A percentile compares a stretch with the other conserved stretches of the same genome.
phyloP scores from a whole-genome alignment of 441 rosid genomes.

The Arabidopsis hybrid region DNA sequence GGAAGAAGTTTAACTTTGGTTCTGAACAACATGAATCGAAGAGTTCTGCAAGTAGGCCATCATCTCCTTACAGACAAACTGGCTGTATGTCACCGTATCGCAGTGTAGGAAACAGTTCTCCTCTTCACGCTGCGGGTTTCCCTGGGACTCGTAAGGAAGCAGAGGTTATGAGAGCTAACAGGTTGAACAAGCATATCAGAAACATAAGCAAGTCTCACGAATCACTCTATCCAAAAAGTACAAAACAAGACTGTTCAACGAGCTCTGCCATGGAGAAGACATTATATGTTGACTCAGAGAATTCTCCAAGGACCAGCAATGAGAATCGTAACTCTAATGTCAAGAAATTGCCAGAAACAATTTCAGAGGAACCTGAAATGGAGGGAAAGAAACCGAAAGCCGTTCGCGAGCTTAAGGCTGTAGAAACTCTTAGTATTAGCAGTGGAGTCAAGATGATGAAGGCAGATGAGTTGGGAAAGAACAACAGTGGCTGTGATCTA shows the following conservation, averaged over 20 bases:
- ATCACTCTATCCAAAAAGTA: constrained; percentile 49
- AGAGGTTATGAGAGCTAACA: constrained; percentile 53
- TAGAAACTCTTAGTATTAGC: constrained; percentile 35
- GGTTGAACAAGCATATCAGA: constrained; percentile 50
- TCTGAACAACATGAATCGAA: constrained; percentile 51
- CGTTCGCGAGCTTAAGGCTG: constrained; percentile 38
- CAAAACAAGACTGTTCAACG: constrained; percentile 48
- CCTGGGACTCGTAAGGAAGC: constrained; percentile 68
- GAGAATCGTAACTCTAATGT: constrained; percentile 30
- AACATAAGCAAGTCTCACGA: constrained; percentile 60
- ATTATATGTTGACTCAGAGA: constrained; percentile 46
- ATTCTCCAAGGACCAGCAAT: constrained; percentile 7
- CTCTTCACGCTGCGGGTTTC: constrained; percentile 59
- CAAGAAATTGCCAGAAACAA: constrained; percentile 27
- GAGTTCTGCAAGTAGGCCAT: constrained; percentile 34
- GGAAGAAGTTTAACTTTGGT: constrained; percentile 51
- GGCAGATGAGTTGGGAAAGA: constrained; percentile 44
- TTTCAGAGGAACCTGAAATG: constrained; percentile 32
- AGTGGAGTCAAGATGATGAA: constrained; percentile 35
- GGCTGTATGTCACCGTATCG: constrained; percentile 65
- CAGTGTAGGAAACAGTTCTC: constrained; percentile 59
- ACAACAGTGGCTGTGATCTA: constrained; percentile 35
- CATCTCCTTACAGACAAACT: constrained; percentile 72
- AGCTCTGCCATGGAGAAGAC: constrained; percentile 68
- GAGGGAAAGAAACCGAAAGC: constrained; percentile 29